phyloP scores from a whole-genome alignment of 2,329 filamentous ascomycete genomes.

The Calonectria crousiana region DNA sequence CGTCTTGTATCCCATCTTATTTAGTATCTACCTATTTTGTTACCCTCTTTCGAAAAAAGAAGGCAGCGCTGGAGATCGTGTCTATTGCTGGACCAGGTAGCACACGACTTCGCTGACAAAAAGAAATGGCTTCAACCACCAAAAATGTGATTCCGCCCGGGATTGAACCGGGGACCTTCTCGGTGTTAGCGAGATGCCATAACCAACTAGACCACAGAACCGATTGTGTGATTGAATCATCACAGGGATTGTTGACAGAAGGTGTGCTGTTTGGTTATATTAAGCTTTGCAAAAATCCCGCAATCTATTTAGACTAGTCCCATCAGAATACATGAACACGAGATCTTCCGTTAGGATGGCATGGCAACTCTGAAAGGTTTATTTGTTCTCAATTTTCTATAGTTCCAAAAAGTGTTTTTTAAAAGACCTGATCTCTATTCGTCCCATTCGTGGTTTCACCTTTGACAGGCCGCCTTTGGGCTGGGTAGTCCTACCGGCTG shows the following conservation, averaged over 20 bases:
- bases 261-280: background rate
- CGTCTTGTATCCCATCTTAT: background rate
- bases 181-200: conserved; percentile 42
- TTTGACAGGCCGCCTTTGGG: background rate
- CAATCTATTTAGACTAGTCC: background rate
- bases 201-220: conserved; percentile 43
- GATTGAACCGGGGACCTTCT: conserved; percentile 42
- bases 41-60: background rate
- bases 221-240: conserved; percentile 1
- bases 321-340: background rate
- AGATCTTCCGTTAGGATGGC: background rate
- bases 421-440: background rate
- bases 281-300: background rate
- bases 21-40: background rate
- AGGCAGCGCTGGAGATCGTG: background rate
- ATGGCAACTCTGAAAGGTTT: background rate
- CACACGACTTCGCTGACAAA: background rate
- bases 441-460: background rate
- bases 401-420: background rate
- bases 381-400: background rate
- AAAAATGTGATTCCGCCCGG: conserved; percentile 40
- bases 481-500: background rate
- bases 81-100: too few relatives aligned
- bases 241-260: background rate
- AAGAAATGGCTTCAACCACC: background rate